These are phyloP conservation scores for Quercus tomentella DNA, from an alignment of 331 rosid genomes.

Conservation along the genomic window DNA sequence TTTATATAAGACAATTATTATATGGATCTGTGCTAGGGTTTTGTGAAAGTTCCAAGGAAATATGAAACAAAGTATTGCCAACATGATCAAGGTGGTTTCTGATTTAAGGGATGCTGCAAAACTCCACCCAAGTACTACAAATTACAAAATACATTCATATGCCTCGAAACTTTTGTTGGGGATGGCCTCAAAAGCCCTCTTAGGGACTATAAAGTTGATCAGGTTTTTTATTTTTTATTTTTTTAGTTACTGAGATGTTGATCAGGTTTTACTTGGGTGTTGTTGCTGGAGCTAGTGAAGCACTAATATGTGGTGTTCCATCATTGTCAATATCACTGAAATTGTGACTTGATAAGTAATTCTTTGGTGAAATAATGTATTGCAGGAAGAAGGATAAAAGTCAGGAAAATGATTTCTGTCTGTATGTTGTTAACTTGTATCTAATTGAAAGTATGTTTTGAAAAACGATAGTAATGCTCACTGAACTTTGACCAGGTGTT, in stretches of 20 bases:
- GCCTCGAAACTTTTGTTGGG: too few relatives aligned
- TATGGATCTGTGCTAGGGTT: too few relatives aligned
- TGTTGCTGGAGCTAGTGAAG: constrained; percentile 97
- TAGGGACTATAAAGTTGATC: not conserved
- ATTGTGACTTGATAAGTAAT: constrained; percentile 47
- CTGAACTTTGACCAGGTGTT: not conserved
- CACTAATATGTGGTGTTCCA: constrained; percentile 71
- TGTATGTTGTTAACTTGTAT: constrained; percentile 31
- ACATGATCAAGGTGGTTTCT: too few relatives aligned
- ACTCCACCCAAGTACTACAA: too few relatives aligned
- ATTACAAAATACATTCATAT: too few relatives aligned
- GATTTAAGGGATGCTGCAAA: too few relatives aligned
- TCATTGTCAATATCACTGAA: constrained; percentile 82
- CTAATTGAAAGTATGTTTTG: not conserved
- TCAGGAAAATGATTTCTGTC: constrained; percentile 75
- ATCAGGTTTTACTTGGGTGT: constrained; percentile 85
- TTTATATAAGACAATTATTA: too few relatives aligned
- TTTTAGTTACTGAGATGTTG: constrained; percentile 15
- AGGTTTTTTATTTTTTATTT: not conserved
- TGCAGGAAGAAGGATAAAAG: constrained; percentile 94
- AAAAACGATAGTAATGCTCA: not conserved
- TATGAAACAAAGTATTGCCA: too few relatives aligned
- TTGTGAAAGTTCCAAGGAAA: not conserved
- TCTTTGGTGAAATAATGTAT: constrained; percentile 16
- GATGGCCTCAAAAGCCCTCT: not conserved